Base-by-base conservation (phyloP, 139 green algal genomes). In the Chlorella ohadii region DNA sequence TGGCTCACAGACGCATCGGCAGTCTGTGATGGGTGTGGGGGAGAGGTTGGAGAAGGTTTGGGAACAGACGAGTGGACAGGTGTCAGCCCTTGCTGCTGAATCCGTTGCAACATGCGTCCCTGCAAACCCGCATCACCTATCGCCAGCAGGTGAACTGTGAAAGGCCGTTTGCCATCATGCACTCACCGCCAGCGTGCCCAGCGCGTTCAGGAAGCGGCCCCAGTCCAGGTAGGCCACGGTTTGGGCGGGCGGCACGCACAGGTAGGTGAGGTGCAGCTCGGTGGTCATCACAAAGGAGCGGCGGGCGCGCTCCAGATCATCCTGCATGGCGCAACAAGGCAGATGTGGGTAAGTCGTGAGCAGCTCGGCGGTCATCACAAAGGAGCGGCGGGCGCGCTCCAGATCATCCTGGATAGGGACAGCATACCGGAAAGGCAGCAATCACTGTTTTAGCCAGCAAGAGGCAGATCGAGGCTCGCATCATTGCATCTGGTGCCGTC, bases 211-310 rank as follows among this genome's bases (percentile, higher is more conserved):
- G 28, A 91, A 73, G 31, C 65, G 67, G 44, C 38, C 41, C 87
- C 88, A 89, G 64, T 91, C 78, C 13, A 74, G 39, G 31, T 34
- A 27, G 27, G 75, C 56, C 38, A 96, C 47, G 17, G 93, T 84
- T 64, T 94, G 84, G 19, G 82, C 89, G 0, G 93, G 55, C 25
- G 93, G 94, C 20, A 94, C 96, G 64, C 97, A 88, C 36, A 98
- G 88, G 88, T 92, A 98, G 25, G 92, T 95, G 38, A 98, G 90
- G 89, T 98, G 95, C 65, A 98, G 90, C 84, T 98, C 95, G 11
- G 90, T 93, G 51, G 89, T 80, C 87, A 97, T 78, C 71, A 95
- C 91, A 79, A 97, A 90, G 1, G 68, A 78, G 75, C 91, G 39
- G 6, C 88, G 76, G 2, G 94, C 94, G 3, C 72, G 82, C 31